Percentiles rank a stretch among this genome's conserved stretches.
phyloP scores from a whole-genome alignment of 768 basidiomycete species.

The Austroboletus eburneus region DNA sequence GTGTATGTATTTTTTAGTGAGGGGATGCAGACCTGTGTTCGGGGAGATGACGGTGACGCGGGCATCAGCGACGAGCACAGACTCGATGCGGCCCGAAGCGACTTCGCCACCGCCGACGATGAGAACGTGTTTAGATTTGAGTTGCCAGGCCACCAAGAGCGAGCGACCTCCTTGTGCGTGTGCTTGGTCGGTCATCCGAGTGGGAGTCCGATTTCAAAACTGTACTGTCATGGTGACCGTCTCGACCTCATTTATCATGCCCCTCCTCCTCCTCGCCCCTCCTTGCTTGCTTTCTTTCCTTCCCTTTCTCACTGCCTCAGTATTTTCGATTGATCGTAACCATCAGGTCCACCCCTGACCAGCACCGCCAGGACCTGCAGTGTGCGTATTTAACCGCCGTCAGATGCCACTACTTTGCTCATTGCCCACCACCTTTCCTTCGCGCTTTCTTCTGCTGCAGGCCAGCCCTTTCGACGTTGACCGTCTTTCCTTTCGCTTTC shows the following conservation, averaged over 20 bases:
- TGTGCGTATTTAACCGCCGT: slow-evolving; percentile 14
- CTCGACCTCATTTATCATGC: neutral
- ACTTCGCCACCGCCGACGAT: slow-evolving; percentile 94
- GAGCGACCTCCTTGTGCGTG: slow-evolving; percentile 53
- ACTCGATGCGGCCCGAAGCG: slow-evolving; percentile 82
- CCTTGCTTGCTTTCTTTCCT: neutral
- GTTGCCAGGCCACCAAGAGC: slow-evolving; percentile 90
- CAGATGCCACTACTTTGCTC: neutral
- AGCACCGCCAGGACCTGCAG: neutral
- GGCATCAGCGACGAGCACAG: slow-evolving; percentile 79
- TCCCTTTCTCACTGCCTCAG: neutral
- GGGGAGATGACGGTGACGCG: slow-evolving; percentile 77
- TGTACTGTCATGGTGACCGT: slow-evolving; percentile 20
- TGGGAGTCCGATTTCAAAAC: neutral
- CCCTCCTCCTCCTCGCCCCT: neutral
- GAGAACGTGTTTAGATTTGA: slow-evolving; percentile 77
- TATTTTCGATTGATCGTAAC: slow-evolving; percentile 1
- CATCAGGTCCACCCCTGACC: neutral
- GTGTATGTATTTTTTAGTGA: slow-evolving; percentile 51
- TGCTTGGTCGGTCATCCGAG: slow-evolving; percentile 2
- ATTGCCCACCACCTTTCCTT: neutral
- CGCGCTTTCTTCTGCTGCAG: slow-evolving; percentile 30
- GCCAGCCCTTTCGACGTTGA: slow-evolving; percentile 61
- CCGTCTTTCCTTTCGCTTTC: slow-evolving; percentile 47
- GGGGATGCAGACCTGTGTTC: slow-evolving; percentile 54